These are phyloP conservation scores for Ogataea glucozyma DNA, from an alignment of 805 yeast species.

Conservation along the genomic window DNA sequence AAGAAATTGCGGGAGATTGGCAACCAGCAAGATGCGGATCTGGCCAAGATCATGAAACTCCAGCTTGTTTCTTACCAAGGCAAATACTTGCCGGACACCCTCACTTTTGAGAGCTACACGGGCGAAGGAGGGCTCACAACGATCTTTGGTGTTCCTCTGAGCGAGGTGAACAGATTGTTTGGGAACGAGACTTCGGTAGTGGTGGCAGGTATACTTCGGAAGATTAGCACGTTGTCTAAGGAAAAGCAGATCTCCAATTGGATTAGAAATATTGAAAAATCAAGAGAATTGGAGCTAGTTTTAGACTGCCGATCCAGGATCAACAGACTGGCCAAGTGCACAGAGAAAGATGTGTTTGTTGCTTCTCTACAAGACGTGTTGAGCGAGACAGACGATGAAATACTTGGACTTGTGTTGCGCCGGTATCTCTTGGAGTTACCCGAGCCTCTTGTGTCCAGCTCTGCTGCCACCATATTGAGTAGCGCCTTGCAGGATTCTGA, in stretches of 20 bases:
- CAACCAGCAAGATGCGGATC: conserved; percentile 11
- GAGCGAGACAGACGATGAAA: conserved; percentile 6
- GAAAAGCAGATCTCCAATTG: conserved; percentile 17
- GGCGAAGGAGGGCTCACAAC: conserved; percentile 9
- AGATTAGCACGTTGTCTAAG: conserved; percentile 8
- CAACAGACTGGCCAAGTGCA: conserved; percentile 9
- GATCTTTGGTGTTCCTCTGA: conserved; percentile 18
- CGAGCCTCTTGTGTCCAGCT: conserved; percentile 18
- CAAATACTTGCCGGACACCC: conserved; percentile 10
- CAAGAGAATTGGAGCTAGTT: conserved; percentile 16
- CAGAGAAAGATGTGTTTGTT: conserved; percentile 2
- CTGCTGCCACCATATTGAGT: conserved; percentile 14
- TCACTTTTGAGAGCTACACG: conserved; percentile 19
- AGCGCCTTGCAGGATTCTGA: conserved; percentile 17
- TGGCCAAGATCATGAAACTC: conserved; percentile 9
- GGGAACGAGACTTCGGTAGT: conserved; percentile 16
- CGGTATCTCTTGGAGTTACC: conserved; percentile 23
- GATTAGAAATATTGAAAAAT: conserved; percentile 12
- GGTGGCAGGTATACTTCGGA: conserved; percentile 14
- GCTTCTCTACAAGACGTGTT: conserved; percentile 6
- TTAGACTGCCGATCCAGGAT: conserved; percentile 15
- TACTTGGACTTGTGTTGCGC: conserved; percentile 19
- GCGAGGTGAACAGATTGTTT: conserved; percentile 8
- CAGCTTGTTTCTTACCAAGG: conserved; percentile 3
- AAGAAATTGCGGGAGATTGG: conserved; percentile 5